Evolutionary conservation across 768 basidiomycete species (phyloP).

Genomic region (Mycena sanguinolenta): DNA sequence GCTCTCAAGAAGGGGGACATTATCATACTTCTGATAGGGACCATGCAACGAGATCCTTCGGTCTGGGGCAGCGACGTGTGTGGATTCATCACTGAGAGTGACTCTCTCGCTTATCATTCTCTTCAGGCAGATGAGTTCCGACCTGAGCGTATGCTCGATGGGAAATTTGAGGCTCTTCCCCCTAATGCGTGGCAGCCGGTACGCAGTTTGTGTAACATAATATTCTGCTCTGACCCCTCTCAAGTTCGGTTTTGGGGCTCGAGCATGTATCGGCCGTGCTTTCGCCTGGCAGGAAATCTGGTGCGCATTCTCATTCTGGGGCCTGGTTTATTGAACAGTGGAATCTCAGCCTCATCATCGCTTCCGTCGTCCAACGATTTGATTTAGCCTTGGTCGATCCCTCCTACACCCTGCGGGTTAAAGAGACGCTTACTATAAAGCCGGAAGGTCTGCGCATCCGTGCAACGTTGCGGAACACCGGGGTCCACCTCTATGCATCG

Average conservation of each 20-base stretch:
- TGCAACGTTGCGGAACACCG: no score
- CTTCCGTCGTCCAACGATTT: constrained; percentile 58
- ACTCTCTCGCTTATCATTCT: not conserved
- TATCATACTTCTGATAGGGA: constrained; percentile 45
- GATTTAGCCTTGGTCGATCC: constrained; percentile 58
- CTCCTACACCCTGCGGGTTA: constrained; percentile 58
- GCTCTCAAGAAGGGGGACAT: constrained; percentile 48
- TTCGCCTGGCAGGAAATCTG: constrained; percentile 64
- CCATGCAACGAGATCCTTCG: constrained; percentile 54
- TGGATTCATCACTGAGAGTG: constrained; percentile 2
- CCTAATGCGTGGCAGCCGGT: constrained; percentile 60
- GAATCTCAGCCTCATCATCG: constrained; percentile 47
- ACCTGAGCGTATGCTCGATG: constrained; percentile 62
- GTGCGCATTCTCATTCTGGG: not conserved
- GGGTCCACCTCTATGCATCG: constrained; percentile 17
- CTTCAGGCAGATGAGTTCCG: constrained; percentile 54
- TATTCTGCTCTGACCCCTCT: constrained; percentile 16
- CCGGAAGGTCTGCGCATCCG: constrained; percentile 56
- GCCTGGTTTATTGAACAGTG: no score
- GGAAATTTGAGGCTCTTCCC: constrained; percentile 61
- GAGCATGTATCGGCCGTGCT: constrained; percentile 53
- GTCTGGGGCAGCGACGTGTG: constrained; percentile 65
- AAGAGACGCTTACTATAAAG: constrained; percentile 61
- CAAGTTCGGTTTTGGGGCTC: constrained; percentile 39
- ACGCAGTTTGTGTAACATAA: constrained; percentile 10